phyloP scores from a whole-genome alignment of 2,329 filamentous ascomycete species.

The Phialophora verrucosa region DNA sequence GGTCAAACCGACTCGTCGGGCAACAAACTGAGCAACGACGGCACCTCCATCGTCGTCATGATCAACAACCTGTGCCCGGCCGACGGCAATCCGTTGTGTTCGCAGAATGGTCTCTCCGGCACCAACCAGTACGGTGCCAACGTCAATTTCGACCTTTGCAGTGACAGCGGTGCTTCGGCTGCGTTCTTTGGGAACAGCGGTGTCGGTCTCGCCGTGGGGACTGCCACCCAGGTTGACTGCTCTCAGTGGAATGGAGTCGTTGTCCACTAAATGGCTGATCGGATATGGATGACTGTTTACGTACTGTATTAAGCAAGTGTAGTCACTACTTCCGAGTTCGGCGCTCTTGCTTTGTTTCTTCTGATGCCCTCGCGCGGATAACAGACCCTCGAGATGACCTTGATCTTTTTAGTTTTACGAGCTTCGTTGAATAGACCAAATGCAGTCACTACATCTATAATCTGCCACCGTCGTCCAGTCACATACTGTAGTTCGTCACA shows the following conservation, averaged over 20 bases:
- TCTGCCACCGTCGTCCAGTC: background rate
- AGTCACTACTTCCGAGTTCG: background rate
- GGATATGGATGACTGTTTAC: background rate
- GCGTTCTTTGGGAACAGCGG: constrained; percentile 45
- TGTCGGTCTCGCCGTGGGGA: constrained; percentile 37
- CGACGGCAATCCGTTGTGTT: constrained; percentile 47
- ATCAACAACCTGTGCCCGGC: constrained; percentile 51
- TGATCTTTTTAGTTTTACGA: constrained; percentile 5
- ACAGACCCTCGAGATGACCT: background rate
- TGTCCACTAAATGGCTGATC: constrained; percentile 19
- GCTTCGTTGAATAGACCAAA: background rate
- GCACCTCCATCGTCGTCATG: constrained; percentile 48
- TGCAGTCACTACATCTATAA: background rate
- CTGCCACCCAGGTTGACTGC: constrained; percentile 38
- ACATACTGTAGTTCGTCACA: background rate
- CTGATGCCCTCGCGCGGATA: background rate
- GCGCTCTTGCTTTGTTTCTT: background rate
- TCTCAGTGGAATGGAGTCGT: constrained; percentile 35
- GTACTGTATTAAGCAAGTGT: background rate
- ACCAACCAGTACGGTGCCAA: constrained; percentile 50
- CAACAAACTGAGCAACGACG: constrained; percentile 38
- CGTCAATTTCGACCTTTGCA: constrained; percentile 52
- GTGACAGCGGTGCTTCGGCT: constrained; percentile 45
- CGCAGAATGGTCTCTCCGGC: constrained; percentile 43
- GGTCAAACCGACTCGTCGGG: constrained; percentile 43